Evolutionary conservation across 352 stramenopile species (phyloP).

Genomic region (Blastocystis hominis): DNA sequence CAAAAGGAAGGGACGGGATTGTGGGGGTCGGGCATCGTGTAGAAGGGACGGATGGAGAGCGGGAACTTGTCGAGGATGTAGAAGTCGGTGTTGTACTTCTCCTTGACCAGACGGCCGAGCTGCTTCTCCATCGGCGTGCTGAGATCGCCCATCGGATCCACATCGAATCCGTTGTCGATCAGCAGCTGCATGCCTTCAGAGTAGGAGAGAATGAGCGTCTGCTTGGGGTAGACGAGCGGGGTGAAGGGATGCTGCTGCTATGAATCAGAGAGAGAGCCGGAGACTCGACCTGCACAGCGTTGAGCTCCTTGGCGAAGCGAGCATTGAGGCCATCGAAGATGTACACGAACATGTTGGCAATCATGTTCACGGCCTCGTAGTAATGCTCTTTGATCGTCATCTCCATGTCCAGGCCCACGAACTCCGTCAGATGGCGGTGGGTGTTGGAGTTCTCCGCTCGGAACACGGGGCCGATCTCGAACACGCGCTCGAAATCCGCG

Average conservation of each 20-base stretch:
- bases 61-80: constrained; percentile 99
- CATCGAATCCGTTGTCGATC: constrained; percentile 66
- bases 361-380: constrained; percentile 90
- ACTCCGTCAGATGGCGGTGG: constrained; percentile 96
- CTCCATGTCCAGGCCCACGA: constrained; percentile 97
- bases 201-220: constrained; percentile 81
- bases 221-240: constrained; percentile 79
- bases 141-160: constrained; percentile 71
- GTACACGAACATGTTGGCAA: constrained; percentile 95
- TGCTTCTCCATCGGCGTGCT: constrained; percentile 93
- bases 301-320: constrained; percentile 82
- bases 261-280: constrained; percentile 22
- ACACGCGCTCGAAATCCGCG: constrained; percentile 91
- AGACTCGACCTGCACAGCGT: constrained; percentile 74
- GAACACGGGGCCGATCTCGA: constrained; percentile 94
- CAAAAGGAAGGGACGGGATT: constrained; percentile 66
- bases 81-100: constrained; percentile 98
- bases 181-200: constrained; percentile 83
- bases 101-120: constrained; percentile 82
- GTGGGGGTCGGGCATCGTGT: constrained; percentile 95
- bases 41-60: constrained; percentile 92
- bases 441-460: constrained; percentile 98
- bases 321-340: constrained; percentile 95
- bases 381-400: constrained; percentile 99
- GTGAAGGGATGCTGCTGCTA: constrained; percentile 88